Evolutionary conservation across 208 protist species (phyloP).

Genomic region (Acanthamoeba lenticulata): DNA sequence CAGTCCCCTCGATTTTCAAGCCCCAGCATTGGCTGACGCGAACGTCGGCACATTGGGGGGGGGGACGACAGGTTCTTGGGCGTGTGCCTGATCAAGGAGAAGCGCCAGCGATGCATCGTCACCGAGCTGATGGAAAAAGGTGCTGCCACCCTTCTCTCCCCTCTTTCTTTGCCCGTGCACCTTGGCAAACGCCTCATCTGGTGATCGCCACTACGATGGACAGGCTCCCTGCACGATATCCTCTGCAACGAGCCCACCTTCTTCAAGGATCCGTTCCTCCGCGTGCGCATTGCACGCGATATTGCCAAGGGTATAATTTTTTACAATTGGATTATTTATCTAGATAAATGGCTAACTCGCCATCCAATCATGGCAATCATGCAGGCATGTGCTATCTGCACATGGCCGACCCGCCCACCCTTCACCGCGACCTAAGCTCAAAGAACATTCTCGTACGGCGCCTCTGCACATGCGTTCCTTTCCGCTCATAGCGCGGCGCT

Average conservation of each 20-base stretch:
- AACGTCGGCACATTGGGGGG: neutral
- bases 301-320: conserved; percentile 68
- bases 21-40: neutral
- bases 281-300: conserved; percentile 72
- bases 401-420: conserved; percentile 68
- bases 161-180: no score
- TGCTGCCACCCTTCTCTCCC: neutral
- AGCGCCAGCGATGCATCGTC: conserved; percentile 39
- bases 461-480: neutral
- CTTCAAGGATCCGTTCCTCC: conserved; percentile 2
- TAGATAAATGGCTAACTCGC: neutral
- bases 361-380: neutral
- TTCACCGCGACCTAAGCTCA: conserved; percentile 77
- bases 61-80: neutral
- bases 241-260: neutral
- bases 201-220: no score
- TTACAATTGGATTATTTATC: neutral
- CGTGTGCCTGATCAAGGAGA: conserved; percentile 4
- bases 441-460: conserved; percentile 72
- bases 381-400: conserved; percentile 76
- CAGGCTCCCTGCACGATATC: conserved; percentile 7
- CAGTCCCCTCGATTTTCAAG: neutral
- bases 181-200: no score
- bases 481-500: neutral
- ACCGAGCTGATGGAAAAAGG: conserved; percentile 34